phyloP scores from a whole-genome alignment of 805 yeast species.

The Candida piceae region DNA sequence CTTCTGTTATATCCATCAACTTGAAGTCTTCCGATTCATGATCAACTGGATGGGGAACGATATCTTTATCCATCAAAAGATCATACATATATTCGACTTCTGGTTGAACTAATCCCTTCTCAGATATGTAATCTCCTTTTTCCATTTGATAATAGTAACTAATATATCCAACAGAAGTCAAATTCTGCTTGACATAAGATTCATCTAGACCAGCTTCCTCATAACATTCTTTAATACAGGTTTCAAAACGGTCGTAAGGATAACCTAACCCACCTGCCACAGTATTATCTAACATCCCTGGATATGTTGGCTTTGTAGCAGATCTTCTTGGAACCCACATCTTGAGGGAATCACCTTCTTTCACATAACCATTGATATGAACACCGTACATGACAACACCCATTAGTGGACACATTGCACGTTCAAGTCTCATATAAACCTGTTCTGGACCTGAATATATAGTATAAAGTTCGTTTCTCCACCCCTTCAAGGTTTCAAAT shows the following conservation, averaged over 20 bases:
- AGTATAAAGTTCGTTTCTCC: constrained; percentile 84
- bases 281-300: constrained; percentile 87
- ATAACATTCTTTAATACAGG: constrained; percentile 76
- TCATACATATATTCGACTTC: constrained; percentile 85
- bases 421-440: constrained; percentile 69
- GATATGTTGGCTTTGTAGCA: constrained; percentile 75
- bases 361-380: constrained; percentile 75
- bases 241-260: constrained; percentile 70
- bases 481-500: constrained; percentile 49
- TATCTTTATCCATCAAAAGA: constrained; percentile 44
- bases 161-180: constrained; percentile 56
- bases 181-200: constrained; percentile 41
- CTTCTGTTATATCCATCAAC: constrained; percentile 57
- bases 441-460: constrained; percentile 51
- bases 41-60: constrained; percentile 56
- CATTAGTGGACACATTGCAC: constrained; percentile 73
- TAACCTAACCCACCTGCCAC: constrained; percentile 93
- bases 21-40: constrained; percentile 73
- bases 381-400: constrained; percentile 91
- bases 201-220: constrained; percentile 84
- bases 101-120: constrained; percentile 69
- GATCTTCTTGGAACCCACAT: constrained; percentile 88
- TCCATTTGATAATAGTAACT: constrained; percentile 53
- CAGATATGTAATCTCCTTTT: constrained; percentile 31
- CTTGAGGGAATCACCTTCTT: constrained; percentile 38